These are phyloP conservation scores for Peziza echinospora DNA, from an alignment of 495 filamentous ascomycete genomes.

Conservation along the genomic window DNA sequence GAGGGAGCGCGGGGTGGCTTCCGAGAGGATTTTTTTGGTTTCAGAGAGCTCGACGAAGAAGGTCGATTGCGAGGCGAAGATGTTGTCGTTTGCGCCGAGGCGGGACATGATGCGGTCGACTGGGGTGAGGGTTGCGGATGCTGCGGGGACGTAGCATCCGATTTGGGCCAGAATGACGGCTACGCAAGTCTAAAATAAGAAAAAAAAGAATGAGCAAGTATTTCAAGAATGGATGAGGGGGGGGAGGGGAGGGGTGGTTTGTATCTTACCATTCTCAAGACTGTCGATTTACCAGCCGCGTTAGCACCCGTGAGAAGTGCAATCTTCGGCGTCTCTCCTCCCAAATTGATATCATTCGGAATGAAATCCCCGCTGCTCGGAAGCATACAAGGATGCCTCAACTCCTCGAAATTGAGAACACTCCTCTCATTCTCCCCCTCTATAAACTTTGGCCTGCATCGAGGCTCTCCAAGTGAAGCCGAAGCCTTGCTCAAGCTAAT, in stretches of 20 bases:
- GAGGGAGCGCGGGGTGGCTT: conserved; percentile 82
- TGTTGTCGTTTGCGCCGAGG: conserved; percentile 94
- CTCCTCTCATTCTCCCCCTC: conserved; percentile 46
- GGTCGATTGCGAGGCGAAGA: conserved; percentile 91
- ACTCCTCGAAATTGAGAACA: conserved; percentile 71
- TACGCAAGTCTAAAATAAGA: conserved; percentile 45
- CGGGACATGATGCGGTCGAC: conserved; percentile 98
- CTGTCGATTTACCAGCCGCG: conserved; percentile 94
- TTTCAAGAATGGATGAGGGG: background rate
- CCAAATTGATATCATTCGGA: conserved; percentile 79
- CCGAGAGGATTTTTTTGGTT: conserved; percentile 92
- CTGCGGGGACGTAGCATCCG: conserved; percentile 75
- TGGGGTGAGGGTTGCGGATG: conserved; percentile 67
- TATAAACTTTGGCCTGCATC: conserved; percentile 72
- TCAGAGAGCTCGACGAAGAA: conserved; percentile 98
- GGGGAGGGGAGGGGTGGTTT: background rate
- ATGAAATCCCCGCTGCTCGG: conserved; percentile 85
- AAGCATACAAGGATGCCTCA: conserved; percentile 86
- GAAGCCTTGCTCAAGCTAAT: conserved; percentile 84
- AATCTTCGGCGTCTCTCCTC: conserved; percentile 60
- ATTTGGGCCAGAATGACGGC: conserved; percentile 99
- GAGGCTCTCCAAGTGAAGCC: conserved; percentile 55
- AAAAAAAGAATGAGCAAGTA: conserved; percentile 5
- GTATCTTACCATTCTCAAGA: conserved; percentile 76
- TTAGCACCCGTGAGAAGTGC: conserved; percentile 91